Percentiles rank a stretch among this genome's conserved stretches.
Evolutionary conservation across 2,329 filamentous ascomycete genomes (phyloP).

Genomic region (Talaromyces sp.): DNA sequence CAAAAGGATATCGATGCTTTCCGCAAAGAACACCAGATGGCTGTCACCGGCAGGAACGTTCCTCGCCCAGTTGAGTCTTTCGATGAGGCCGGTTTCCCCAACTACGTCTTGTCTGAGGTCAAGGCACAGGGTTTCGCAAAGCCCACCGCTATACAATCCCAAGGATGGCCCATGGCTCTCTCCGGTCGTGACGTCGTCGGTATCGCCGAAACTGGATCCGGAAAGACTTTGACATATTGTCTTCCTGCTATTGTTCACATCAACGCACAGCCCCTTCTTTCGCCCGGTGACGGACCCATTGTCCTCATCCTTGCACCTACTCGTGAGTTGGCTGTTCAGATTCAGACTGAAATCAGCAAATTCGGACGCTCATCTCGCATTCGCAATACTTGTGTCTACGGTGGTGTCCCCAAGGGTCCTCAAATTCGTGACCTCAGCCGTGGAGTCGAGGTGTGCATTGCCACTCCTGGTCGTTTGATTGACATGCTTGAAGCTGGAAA

Average conservation of each 20-base stretch:
- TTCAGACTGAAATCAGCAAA: conserved; percentile 97
- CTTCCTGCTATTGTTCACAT: conserved; percentile 98
- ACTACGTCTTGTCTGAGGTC: conserved; percentile 97
- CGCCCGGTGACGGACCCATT: conserved; percentile 92
- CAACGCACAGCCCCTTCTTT: conserved; percentile 95
- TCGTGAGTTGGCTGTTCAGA: conserved; percentile 96
- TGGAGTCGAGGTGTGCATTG: conserved; percentile 98
- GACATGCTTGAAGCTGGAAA: conserved; percentile 98
- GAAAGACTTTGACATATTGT: conserved; percentile 98
- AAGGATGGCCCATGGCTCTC: conserved; percentile 98
- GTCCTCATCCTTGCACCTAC: conserved; percentile 94
- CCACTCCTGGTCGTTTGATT: conserved; percentile 94
- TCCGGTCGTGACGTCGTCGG: conserved; percentile 97
- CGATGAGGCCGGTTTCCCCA: conserved; percentile 94
- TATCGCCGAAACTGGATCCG: conserved; percentile 98
- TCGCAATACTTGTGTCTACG: conserved; percentile 97
- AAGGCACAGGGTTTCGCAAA: conserved; percentile 95
- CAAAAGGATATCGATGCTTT: conserved; percentile 81
- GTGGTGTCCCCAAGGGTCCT: conserved; percentile 95
- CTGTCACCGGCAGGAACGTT: conserved; percentile 74
- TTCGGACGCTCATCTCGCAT: conserved; percentile 98
- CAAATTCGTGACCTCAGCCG: conserved; percentile 93
- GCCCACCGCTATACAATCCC: conserved; percentile 94
- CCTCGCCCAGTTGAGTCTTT: conserved; percentile 96
- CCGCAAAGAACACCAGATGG: conserved; percentile 80